These are phyloP conservation scores for Parietaria judaica DNA, from an alignment of 306 rosid genomes.

Conservation along the genomic window DNA sequence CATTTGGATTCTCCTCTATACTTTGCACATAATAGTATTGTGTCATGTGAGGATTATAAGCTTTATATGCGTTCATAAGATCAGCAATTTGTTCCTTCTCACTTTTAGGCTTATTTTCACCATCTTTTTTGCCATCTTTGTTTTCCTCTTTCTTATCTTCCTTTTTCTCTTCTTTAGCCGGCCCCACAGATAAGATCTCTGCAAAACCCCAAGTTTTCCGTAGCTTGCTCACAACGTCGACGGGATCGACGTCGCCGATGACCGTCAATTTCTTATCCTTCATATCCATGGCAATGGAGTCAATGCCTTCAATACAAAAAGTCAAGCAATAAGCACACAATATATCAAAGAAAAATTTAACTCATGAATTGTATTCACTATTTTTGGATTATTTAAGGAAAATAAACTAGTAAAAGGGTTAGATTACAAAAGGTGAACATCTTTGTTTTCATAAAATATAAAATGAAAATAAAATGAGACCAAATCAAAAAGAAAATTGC, in stretches of 20 bases:
- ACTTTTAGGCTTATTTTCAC: conserved; percentile 18
- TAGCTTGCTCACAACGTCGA: conserved; percentile 42
- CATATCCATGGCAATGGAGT: conserved; percentile 79
- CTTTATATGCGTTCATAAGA: conserved; percentile 28
- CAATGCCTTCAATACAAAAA: conserved; percentile 46
- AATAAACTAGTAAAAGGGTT: too few species aligned
- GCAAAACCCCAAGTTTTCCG: conserved; percentile 50
- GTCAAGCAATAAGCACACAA: not conserved
- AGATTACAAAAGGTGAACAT: too few species aligned
- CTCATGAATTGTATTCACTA: too few species aligned
- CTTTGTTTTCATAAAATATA: too few species aligned
- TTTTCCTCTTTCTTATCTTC: conserved; percentile 25
- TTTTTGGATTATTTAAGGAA: too few species aligned
- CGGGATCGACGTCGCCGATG: conserved; percentile 58
- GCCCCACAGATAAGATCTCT: conserved; percentile 69
- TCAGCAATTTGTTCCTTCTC: conserved; percentile 43
- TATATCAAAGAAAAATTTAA: too few species aligned
- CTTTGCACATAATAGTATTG: conserved; percentile 32
- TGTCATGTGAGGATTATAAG: conserved; percentile 37
- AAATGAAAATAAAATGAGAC: too few species aligned
- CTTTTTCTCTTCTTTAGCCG: conserved; percentile 71
- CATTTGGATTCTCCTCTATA: conserved; percentile 63
- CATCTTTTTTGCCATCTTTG: conserved; percentile 34
- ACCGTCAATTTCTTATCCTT: conserved; percentile 74
- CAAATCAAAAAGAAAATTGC: not conserved